phyloP scores from a whole-genome alignment of 768 basidiomycete genomes.

The Zangia roseola region DNA sequence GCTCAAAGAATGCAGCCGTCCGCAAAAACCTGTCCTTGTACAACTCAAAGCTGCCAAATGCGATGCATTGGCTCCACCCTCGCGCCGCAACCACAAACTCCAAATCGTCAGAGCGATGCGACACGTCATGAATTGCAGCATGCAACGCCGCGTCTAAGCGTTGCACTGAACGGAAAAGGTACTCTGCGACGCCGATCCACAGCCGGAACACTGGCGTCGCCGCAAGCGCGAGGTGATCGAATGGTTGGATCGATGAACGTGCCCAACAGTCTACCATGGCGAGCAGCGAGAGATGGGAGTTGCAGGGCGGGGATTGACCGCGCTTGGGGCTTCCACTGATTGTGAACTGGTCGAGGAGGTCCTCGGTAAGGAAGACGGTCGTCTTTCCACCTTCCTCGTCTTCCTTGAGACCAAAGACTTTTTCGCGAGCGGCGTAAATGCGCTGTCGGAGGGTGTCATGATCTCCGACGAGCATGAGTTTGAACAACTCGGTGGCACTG shows the following conservation, averaged over 20 bases:
- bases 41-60: slow-evolving; percentile 87
- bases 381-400: slow-evolving; percentile 29
- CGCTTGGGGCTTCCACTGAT: slow-evolving; percentile 48
- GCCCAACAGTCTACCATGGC: slow-evolving; percentile 99
- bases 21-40: slow-evolving; percentile 79
- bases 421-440: slow-evolving; percentile 68
- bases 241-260: slow-evolving; percentile 80
- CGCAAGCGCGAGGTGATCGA: slow-evolving; percentile 86
- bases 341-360: slow-evolving; percentile 86
- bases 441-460: slow-evolving; percentile 60
- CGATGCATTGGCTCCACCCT: slow-evolving; percentile 95
- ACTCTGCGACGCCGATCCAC: slow-evolving; percentile 96
- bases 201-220: slow-evolving; percentile 96
- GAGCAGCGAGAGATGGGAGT: slow-evolving; percentile 90
- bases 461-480: slow-evolving; percentile 79
- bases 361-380: slow-evolving; percentile 82
- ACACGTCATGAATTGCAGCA: slow-evolving; percentile 71
- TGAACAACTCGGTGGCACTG: slow-evolving; percentile 87
- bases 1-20: slow-evolving; percentile 81
- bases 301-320: slow-evolving; percentile 31
- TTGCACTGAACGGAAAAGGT: slow-evolving; percentile 74
- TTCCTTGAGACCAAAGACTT: slow-evolving; percentile 64
- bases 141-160: slow-evolving; percentile 69
- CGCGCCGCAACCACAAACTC: slow-evolving; percentile 93
- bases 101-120: slow-evolving; percentile 85